phyloP scores from a whole-genome alignment of 305 asterid species.

The Plantago rigida region DNA sequence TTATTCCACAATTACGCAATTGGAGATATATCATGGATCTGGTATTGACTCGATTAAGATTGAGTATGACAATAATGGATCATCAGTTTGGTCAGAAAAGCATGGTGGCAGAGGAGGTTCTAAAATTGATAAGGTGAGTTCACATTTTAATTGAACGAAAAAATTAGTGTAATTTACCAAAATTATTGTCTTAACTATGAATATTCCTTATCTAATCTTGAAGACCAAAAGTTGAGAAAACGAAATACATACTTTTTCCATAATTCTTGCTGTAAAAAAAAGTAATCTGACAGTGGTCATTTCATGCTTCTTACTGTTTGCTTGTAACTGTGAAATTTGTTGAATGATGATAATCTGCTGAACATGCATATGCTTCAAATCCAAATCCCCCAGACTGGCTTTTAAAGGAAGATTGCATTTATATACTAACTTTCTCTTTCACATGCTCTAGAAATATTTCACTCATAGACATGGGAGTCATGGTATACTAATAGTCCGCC shows the following conservation, averaged over 20 bases:
- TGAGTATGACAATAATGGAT: constrained; percentile 58
- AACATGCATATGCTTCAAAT: neutral
- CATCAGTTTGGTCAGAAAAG: constrained; percentile 55
- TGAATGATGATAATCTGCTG: neutral
- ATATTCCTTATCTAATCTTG: neutral
- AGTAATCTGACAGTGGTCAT: neutral
- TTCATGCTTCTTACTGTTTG: neutral
- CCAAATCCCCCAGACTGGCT: neutral
- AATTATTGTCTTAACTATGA: neutral
- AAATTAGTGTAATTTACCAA: neutral
- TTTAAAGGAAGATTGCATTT: neutral
- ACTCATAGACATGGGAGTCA: too few species aligned
- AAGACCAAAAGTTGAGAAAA: neutral
- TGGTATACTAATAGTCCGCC: neutral
- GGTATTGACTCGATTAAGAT: constrained; percentile 52
- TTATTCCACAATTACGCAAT: constrained; percentile 41
- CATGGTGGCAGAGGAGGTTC: constrained; percentile 69
- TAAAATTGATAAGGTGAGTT: constrained; percentile 45
- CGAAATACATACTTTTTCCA: neutral
- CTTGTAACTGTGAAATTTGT: neutral
- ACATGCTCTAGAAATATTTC: too few species aligned
- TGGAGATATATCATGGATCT: constrained; percentile 59
- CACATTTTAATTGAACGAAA: neutral
- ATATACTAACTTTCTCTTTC: too few species aligned
- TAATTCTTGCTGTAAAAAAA: neutral